A percentile compares a stretch with the other conserved stretches of the same genome.
These are phyloP conservation scores for Triticum dicoccoides DNA, from an alignment of 176 grass and related monocot species.

Conservation along the genomic window DNA sequence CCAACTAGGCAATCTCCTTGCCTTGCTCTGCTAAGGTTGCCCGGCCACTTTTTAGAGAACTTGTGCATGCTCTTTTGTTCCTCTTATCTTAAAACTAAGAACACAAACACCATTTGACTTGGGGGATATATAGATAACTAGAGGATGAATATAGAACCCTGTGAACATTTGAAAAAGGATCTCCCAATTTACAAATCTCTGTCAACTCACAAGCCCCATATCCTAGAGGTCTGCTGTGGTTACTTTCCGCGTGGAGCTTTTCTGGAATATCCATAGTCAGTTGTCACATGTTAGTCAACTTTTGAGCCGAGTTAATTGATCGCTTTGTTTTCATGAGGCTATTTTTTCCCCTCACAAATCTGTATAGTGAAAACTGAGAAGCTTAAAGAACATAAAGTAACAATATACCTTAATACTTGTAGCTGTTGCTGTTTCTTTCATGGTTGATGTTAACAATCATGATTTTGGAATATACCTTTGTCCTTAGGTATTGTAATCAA, in stretches of 20 bases:
- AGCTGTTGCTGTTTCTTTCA: background rate
- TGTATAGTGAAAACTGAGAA: background rate
- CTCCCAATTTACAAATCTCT: background rate
- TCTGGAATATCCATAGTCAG: background rate
- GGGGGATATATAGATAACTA: background rate
- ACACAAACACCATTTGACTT: background rate
- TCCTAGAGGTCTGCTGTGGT: background rate
- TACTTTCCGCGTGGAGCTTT: background rate
- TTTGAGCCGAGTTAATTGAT: slow-evolving; percentile 2
- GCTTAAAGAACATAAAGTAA: slow-evolving; percentile 2
- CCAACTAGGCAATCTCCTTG: background rate
- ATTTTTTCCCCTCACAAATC: background rate
- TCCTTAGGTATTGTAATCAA: background rate
- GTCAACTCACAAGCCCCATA: background rate
- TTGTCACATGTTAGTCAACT: background rate
- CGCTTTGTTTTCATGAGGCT: background rate
- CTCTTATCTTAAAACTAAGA: background rate
- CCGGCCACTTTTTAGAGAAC: background rate
- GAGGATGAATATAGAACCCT: background rate
- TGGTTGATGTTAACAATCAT: background rate
- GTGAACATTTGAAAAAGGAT: background rate
- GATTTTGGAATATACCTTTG: slow-evolving; percentile 15
- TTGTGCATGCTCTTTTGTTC: background rate
- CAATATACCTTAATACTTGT: background rate
- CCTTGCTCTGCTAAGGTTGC: background rate